These are phyloP conservation scores for Fusarium ramigenum DNA, from an alignment of 2,329 filamentous ascomycete species.

Conservation along the genomic window DNA sequence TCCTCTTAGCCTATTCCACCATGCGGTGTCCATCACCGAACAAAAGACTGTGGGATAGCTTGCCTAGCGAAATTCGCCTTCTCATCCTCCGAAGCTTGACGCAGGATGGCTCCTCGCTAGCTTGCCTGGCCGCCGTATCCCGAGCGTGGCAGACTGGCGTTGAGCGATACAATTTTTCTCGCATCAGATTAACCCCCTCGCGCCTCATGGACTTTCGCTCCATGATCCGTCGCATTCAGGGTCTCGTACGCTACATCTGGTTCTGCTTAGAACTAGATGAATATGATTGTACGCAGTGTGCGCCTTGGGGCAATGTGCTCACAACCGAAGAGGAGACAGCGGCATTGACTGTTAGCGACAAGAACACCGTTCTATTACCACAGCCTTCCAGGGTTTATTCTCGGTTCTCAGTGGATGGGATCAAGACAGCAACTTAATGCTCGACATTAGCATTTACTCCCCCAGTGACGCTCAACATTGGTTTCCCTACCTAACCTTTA, in stretches of 20 bases:
- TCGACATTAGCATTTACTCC: constrained; percentile 49
- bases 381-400: constrained; percentile 41
- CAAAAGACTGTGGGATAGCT: background rate
- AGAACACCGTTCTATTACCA: constrained; percentile 50
- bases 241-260: background rate
- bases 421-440: constrained; percentile 38
- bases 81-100: background rate
- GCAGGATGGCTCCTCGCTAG: background rate
- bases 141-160: background rate
- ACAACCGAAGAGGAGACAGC: fast-evolving
- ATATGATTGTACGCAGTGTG: background rate
- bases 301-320: background rate
- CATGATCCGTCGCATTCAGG: background rate
- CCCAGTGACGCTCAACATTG: constrained; percentile 39
- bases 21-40: background rate
- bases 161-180: background rate
- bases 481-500: background rate
- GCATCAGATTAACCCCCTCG: background rate
- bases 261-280: background rate
- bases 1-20: background rate
- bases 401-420: constrained; percentile 46
- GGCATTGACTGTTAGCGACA: background rate
- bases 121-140: background rate
- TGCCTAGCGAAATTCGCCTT: background rate
- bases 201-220: background rate